phyloP scores from a whole-genome alignment of 179 eudicot genomes.

The Heliamphora pulchella region DNA sequence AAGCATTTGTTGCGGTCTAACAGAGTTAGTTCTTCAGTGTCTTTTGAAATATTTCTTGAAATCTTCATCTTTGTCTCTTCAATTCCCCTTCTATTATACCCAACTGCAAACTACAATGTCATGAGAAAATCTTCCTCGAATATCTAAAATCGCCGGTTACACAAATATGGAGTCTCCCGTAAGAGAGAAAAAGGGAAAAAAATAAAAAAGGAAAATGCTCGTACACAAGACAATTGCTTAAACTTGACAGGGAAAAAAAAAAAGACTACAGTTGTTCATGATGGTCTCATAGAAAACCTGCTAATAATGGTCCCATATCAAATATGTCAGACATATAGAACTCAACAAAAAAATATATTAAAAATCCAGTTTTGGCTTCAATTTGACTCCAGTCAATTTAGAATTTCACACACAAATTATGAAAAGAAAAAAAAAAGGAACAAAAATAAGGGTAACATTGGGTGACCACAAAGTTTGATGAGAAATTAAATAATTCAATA shows the following conservation, averaged over 20 bases:
- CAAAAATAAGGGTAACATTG: not conserved
- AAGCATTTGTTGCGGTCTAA: constrained; percentile 72
- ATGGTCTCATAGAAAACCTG: not conserved
- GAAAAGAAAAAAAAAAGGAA: not conserved
- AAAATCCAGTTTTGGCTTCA: not conserved
- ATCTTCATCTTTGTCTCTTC: constrained; percentile 53
- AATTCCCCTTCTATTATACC: constrained; percentile 70
- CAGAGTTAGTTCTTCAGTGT: constrained; percentile 27
- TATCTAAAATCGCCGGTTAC: not conserved
- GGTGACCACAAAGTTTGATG: not conserved
- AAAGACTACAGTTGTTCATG: too few relatives aligned
- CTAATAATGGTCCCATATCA: not conserved
- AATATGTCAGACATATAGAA: not conserved
- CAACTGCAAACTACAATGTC: constrained; percentile 61
- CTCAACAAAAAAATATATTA: not conserved
- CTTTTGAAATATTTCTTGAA: constrained; percentile 19
- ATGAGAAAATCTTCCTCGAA: not conserved
- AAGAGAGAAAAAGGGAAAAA: not conserved
- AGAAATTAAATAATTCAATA: not conserved
- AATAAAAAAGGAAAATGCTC: not conserved
- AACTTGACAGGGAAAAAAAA: not conserved
- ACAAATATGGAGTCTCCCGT: not conserved
- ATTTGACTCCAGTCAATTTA: not conserved
- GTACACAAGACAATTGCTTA: not conserved
- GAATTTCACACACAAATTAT: constrained; percentile 1